phyloP scores from a whole-genome alignment of 2,329 filamentous ascomycete species.

The Calonectria crousiana region DNA sequence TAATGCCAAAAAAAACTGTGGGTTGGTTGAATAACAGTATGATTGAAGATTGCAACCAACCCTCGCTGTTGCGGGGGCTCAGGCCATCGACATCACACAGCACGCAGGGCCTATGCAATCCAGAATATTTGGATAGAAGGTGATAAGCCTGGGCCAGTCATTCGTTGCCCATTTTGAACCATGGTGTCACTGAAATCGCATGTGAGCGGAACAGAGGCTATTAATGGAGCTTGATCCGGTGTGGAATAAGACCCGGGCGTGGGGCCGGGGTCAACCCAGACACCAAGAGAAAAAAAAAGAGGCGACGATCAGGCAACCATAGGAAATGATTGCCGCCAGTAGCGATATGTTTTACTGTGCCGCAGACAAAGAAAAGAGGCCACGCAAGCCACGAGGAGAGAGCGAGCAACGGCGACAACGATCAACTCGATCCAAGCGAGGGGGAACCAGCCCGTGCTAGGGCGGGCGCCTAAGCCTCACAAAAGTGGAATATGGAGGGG shows the following conservation, averaged over 20 bases:
- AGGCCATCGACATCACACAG: neutral
- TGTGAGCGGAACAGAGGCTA: neutral
- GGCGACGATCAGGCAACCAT: neutral
- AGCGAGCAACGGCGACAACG: neutral
- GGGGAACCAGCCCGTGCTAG: neutral
- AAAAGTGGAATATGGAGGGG: neutral
- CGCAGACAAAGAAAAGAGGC: neutral
- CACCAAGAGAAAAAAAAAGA: neutral
- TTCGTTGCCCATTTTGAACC: neutral
- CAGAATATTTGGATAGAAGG: neutral
- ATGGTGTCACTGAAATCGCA: neutral
- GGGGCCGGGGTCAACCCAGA: neutral
- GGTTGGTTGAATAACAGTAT: neutral
- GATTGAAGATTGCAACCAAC: neutral
- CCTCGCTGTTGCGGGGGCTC: neutral
- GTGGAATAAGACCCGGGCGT: neutral
- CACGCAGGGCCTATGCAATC: neutral
- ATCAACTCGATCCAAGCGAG: neutral
- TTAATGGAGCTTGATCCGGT: neutral
- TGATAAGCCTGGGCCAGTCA: neutral
- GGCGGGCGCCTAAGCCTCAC: neutral
- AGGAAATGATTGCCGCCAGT: neutral
- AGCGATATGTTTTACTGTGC: neutral
- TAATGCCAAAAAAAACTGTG: neutral
- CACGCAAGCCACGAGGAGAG: neutral